Evolutionary conservation across 768 basidiomycete genomes (phyloP), one percentile per base, ranked within the genome.

Genomic region (Hypsizygus marmoreus): DNA sequence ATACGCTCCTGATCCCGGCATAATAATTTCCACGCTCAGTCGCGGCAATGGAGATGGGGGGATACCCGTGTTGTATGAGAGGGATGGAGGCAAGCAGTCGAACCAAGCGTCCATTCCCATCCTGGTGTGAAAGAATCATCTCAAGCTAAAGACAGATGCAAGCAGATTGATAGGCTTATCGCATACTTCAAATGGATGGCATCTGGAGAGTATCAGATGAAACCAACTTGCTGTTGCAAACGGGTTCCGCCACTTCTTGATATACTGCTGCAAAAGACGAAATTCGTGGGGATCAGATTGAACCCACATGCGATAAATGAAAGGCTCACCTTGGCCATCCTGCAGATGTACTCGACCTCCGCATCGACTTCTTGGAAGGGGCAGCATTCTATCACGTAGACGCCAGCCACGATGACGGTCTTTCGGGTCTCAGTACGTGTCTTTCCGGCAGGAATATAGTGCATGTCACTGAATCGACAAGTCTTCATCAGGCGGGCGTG

Each of bases 211-310:
- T 0, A 61, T 44, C 6, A 65, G 43, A 53, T 66, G 66, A 12
- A 62, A 44, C 65, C 65, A 68, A 38, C 61, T 63, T 24, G 64
- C 60, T 2, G 57, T 59, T 3, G 62, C 58, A 34, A 66, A 66
- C 19, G 64, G 62, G 25, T 65, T 64, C 26, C 52, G 39, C 59
- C 57, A 62, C 10, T 43, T 43, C 42, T 45, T 56, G 35, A 58
- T 59, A 51, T 56, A 58, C 50, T 60, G 61, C 61, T 61, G 31
- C 5, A 49, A n/a, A n/a, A n/a, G n/a, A n/a, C n/a, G 16, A 35
- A 30, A 36, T 29, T 36, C 32, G 22, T 10, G 31, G 19, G 8
- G 37, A 16, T 25, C 7, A 24, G 17, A 6, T 26, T 26, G n/a
- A n/a, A 34, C 17, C 13, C 10, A 26, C 5, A 29, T 37, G 19